Evolutionary conservation across 768 basidiomycete species (phyloP).

Genomic region (Suillus bovinus): DNA sequence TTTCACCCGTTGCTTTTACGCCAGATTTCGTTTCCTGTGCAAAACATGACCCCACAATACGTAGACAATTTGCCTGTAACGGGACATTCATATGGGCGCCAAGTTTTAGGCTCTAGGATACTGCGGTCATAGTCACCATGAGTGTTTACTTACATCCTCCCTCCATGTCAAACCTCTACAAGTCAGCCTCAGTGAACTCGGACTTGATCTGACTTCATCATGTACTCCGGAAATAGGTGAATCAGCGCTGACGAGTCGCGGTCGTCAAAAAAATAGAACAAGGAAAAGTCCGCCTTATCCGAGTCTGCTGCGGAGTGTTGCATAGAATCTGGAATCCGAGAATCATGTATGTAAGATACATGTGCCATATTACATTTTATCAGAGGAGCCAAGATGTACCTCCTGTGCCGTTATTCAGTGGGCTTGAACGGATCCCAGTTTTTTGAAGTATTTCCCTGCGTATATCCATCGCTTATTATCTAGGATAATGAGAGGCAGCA

Average conservation of each 20-base stretch:
- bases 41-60: background rate
- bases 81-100: background rate
- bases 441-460: background rate
- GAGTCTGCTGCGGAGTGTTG: background rate
- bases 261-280: background rate
- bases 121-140: background rate
- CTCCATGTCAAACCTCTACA: background rate
- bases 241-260: background rate
- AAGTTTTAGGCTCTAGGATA: background rate
- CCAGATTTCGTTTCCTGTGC: background rate
- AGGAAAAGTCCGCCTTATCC: background rate
- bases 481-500: background rate
- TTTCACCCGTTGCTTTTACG: background rate
- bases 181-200: background rate
- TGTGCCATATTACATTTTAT: background rate
- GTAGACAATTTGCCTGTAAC: background rate
- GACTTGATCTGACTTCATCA: background rate
- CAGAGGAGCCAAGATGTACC: background rate
- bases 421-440: background rate
- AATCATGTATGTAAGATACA: background rate
- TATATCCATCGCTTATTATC: background rate
- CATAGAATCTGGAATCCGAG: background rate
- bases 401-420: background rate
- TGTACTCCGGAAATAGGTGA: no score
- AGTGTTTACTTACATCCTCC: background rate